Percentiles rank a stretch among this genome's conserved stretches.
phyloP scores from a whole-genome alignment of 305 asterid genomes.

The Galium porrigens region DNA sequence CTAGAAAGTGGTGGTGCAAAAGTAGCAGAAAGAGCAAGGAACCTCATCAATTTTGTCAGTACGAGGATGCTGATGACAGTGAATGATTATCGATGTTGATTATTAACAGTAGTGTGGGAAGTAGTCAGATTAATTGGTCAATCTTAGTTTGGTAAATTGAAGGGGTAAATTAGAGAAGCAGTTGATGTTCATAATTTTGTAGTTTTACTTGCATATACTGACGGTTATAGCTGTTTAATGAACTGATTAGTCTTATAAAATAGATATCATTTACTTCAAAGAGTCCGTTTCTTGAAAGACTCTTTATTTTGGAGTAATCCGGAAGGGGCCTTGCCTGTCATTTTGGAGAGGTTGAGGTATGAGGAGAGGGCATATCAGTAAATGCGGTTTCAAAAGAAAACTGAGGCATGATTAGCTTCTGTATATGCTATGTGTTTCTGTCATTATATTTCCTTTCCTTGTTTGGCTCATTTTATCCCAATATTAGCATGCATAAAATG shows the following conservation, averaged over 20 bases:
- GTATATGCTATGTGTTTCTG: not conserved
- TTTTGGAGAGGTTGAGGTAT: no score
- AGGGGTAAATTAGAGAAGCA: constrained; percentile 4
- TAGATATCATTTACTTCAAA: not conserved
- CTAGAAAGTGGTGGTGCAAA: constrained; percentile 7
- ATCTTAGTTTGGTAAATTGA: not conserved
- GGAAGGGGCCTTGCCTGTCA: no score
- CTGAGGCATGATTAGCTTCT: no score
- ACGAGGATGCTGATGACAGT: not conserved
- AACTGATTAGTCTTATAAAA: not conserved
- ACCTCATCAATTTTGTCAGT: constrained; percentile 10
- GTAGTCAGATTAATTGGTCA: not conserved
- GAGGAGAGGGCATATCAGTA: no score
- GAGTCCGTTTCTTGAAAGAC: no score
- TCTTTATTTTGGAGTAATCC: no score
- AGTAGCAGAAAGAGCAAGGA: constrained; percentile 7
- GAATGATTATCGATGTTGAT: not conserved
- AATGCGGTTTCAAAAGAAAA: no score
- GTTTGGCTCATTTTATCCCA: not conserved
- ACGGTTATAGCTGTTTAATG: not conserved
- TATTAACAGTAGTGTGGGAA: constrained; percentile 3
- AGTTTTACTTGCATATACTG: not conserved
- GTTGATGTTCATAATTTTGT: constrained; percentile 9
- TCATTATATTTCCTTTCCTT: not conserved
- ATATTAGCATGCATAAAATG: constrained; percentile 16